These are phyloP conservation scores for Globisporangium nagaii DNA, from an alignment of 352 stramenopile species.

Conservation along the genomic window DNA sequence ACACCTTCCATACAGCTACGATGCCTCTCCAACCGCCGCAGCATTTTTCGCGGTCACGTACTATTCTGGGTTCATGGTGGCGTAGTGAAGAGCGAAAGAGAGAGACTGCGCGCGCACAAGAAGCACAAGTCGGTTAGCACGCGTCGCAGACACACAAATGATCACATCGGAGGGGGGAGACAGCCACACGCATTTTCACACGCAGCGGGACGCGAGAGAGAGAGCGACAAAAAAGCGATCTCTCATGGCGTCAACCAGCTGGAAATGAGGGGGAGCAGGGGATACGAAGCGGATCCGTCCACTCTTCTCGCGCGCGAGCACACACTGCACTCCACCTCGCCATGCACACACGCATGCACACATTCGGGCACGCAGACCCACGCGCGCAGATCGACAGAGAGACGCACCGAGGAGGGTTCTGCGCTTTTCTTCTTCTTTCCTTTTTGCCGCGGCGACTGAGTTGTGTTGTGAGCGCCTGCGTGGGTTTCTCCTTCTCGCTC, in stretches of 20 bases:
- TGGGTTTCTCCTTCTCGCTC: slow-evolving; percentile 2
- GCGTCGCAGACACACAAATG: too few species aligned
- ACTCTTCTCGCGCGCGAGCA: background rate
- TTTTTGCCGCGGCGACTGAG: slow-evolving; percentile 9
- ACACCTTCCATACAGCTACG: background rate
- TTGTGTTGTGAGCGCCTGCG: slow-evolving; percentile 8
- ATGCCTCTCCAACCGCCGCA: too few species aligned
- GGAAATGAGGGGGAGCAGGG: background rate
- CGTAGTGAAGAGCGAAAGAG: background rate
- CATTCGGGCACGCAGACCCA: background rate
- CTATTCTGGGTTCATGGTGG: slow-evolving; percentile 92
- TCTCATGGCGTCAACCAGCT: background rate
- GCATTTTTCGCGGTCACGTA: slow-evolving; percentile 35
- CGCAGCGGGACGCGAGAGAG: too few species aligned
- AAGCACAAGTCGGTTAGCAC: too few species aligned
- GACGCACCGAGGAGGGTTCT: background rate
- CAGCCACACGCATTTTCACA: background rate
- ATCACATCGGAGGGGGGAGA: background rate
- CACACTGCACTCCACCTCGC: background rate
- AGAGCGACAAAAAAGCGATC: background rate
- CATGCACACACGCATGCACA: background rate
- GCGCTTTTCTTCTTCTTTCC: slow-evolving; percentile 6
- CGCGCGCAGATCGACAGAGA: background rate
- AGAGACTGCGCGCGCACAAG: background rate
- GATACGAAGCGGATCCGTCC: background rate